Evolutionary conservation across 257 asterid species (phyloP), one percentile per base, ranked within the genome.

Genomic region (Nicotiana benthamiana): DNA sequence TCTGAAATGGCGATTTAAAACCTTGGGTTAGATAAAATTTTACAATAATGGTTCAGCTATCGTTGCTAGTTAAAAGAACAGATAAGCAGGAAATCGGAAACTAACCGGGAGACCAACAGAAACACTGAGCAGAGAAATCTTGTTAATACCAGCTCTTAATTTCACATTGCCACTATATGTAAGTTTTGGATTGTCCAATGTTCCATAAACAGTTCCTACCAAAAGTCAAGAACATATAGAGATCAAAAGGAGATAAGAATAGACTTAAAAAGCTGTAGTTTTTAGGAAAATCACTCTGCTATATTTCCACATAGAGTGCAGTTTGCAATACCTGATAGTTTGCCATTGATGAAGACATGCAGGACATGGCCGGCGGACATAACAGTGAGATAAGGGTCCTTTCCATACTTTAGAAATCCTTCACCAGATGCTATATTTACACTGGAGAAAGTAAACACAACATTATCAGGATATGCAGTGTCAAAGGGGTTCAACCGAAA

Each of bases 351-450:
- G 65, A 92, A 95, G 75, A 95, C 96, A 43, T 92, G 99, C 91
- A 95, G 82, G 78, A 91, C 89, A 66, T 95, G 97, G 56, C 99
- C 98, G 13, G 99, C 97, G 26, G 98, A 95, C 97, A 91, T 85
- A 12, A 93, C 93, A 18, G 90, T 88, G 84, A 95, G 92, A 78
- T 80, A 68, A 9, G 97, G 95, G 82, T 79, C 67, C 32, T 86
- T 77, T 65, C 98, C 92, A 13, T 54, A 86, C 91, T 86, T 88
- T 27, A 93, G 80, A 82, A 92, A 93, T 82, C 89, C 93, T 81
- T 95, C 99, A 46, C 84, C 26, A 3, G 98, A 77, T 74, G 87
- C 92, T 89, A 95, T 86, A 80, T 90, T 87, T 30, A 92, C 90
- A 27, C 99, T 94, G 92, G 65, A 84, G 60, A 18, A 7, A 67